Evolutionary conservation across 192 early-diverging fungal species (phyloP).

Genomic region (Gorgonomyces haynaldii): DNA sequence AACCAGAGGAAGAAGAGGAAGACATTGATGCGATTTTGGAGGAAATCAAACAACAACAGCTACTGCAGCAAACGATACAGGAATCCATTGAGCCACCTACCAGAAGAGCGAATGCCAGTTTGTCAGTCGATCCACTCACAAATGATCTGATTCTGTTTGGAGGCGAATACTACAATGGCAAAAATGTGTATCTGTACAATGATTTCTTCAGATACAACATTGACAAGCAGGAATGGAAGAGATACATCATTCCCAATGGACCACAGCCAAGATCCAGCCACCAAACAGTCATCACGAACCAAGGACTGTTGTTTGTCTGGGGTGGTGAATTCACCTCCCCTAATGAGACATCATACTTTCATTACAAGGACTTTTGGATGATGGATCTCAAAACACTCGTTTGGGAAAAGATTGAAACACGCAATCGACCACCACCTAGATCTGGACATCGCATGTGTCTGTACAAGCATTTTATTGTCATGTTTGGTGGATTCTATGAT

Average conservation of each 20-base stretch:
- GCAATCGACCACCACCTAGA: conserved; percentile 34
- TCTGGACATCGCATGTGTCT: conserved; percentile 54
- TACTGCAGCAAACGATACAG: conserved; percentile 41
- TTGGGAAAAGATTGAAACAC: conserved; percentile 60
- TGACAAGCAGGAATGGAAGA: conserved; percentile 64
- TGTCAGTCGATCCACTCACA: conserved; percentile 51
- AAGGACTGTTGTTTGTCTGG: conserved; percentile 52
- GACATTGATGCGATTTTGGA: conserved; percentile 57
- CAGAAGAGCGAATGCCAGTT: conserved; percentile 45
- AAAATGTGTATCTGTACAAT: conserved; percentile 45
- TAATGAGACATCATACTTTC: conserved; percentile 57
- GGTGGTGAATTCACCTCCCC: conserved; percentile 52
- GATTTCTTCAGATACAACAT: conserved; percentile 58
- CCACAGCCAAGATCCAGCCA: conserved; percentile 61
- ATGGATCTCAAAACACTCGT: conserved; percentile 52
- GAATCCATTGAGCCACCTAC: conserved; percentile 29
- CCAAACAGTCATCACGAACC: conserved; percentile 48
- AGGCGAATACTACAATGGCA: conserved; percentile 57
- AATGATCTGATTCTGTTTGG: conserved; percentile 55
- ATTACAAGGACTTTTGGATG: conserved; percentile 63
- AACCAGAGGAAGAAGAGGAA: conserved; percentile 44
- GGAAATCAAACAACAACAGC: conserved; percentile 43
- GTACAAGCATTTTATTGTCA: conserved; percentile 52
- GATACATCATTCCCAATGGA: conserved; percentile 44
- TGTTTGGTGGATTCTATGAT: conserved; percentile 60